These are phyloP conservation scores for Hypoxylon intermedium DNA, from an alignment of 495 filamentous ascomycete species.

Conservation along the genomic window DNA sequence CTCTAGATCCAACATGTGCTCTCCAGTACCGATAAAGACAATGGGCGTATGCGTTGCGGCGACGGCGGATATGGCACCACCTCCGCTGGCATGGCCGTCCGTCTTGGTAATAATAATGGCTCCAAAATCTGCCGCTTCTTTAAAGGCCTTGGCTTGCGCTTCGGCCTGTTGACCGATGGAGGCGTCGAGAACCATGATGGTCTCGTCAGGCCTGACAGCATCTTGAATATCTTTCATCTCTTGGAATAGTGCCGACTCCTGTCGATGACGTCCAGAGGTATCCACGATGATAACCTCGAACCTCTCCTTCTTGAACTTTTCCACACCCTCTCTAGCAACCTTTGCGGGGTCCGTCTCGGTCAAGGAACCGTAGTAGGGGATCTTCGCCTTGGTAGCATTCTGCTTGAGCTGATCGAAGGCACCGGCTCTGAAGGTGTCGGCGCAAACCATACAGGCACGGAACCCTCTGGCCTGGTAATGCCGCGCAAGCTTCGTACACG, in stretches of 20 bases:
- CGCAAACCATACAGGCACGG: slow-evolving; percentile 93
- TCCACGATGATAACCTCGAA: slow-evolving; percentile 99
- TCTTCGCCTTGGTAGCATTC: slow-evolving; percentile 98
- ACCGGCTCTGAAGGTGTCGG: slow-evolving; percentile 97
- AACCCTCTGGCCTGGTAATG: slow-evolving; percentile 96
- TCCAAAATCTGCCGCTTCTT: slow-evolving; percentile 95
- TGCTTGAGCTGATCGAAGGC: slow-evolving; percentile 99
- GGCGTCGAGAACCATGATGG: slow-evolving; percentile 96
- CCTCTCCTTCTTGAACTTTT: slow-evolving; percentile 98
- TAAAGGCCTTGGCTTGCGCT: slow-evolving; percentile 93
- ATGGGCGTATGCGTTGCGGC: slow-evolving; percentile 97
- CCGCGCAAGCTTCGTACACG: slow-evolving; percentile 94
- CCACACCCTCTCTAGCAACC: slow-evolving; percentile 91
- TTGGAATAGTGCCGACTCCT: slow-evolving; percentile 93
- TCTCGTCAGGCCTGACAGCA: slow-evolving; percentile 93
- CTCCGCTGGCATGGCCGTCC: slow-evolving; percentile 91
- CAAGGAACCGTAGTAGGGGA: slow-evolving; percentile 95
- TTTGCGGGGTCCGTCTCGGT: slow-evolving; percentile 95
- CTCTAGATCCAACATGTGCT: slow-evolving; percentile 95
- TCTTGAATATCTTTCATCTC: slow-evolving; percentile 98
- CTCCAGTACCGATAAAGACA: slow-evolving; percentile 95
- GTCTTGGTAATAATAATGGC: slow-evolving; percentile 99
- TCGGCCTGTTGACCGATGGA: slow-evolving; percentile 96
- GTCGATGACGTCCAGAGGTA: slow-evolving; percentile 90
- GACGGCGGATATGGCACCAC: slow-evolving; percentile 97